Conservation (phyloP, 2,329 filamentous ascomycete genomes). For the Pseudogymnoascus sp. region DNA sequence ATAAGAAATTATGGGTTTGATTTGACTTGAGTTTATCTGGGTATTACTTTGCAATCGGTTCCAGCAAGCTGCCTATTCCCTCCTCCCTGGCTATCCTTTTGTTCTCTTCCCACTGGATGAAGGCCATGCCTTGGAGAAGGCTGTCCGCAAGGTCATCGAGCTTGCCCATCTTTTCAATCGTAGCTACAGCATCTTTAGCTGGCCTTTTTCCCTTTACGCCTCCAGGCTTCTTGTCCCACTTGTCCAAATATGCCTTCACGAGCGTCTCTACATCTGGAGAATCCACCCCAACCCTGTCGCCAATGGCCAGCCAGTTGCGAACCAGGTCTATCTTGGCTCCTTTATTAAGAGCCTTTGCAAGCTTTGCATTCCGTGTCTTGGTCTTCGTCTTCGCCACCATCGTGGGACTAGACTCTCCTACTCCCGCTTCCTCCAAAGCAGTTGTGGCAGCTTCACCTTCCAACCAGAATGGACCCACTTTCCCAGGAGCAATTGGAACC, state of each 20-base stretch:
- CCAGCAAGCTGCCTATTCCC: background rate
- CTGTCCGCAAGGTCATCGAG: slow-evolving; percentile 77
- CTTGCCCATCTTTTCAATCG: slow-evolving; percentile 40
- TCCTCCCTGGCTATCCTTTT: slow-evolving; percentile 26
- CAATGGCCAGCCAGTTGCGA: slow-evolving; percentile 39
- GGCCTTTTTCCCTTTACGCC: slow-evolving; percentile 20
- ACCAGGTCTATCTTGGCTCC: slow-evolving; percentile 57
- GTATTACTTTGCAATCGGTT: background rate
- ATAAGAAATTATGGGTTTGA: background rate
- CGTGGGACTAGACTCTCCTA: slow-evolving; percentile 11
- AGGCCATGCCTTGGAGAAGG: slow-evolving; percentile 67
- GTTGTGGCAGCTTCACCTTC: slow-evolving; percentile 23
- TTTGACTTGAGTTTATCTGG: background rate
- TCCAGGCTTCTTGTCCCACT: slow-evolving; percentile 23
- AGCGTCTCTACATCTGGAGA: slow-evolving; percentile 29
- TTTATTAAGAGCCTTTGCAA: slow-evolving; percentile 38
- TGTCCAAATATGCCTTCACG: slow-evolving; percentile 29
- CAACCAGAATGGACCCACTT: slow-evolving; percentile 49
- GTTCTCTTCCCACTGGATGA: slow-evolving; percentile 67
- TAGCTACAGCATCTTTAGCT: slow-evolving; percentile 18
- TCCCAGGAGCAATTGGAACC: slow-evolving; percentile 42
- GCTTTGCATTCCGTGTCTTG: slow-evolving; percentile 33
- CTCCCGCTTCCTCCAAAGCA: slow-evolving; percentile 16
- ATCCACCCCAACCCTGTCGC: slow-evolving; percentile 23
- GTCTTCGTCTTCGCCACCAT: slow-evolving; percentile 23